Evolutionary conservation across 2,329 filamentous ascomycete species (phyloP), one percentile per base, ranked within the genome.

Genomic region (Monilinia fructicola): DNA sequence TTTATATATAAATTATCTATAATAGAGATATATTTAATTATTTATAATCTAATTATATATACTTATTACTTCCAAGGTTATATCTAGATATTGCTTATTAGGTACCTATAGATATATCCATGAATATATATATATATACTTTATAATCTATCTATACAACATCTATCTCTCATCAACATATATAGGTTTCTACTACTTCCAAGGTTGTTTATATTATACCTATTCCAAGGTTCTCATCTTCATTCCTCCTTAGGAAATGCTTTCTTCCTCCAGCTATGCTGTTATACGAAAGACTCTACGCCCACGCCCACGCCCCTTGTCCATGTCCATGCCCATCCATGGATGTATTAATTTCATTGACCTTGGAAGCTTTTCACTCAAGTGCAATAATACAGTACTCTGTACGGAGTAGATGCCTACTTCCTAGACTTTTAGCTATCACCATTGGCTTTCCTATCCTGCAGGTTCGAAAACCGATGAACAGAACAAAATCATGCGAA

Each of bases 401-500:
- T 6, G 28, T 31, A 31, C 28, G 6, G 28, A 35, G 31, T 35
- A 35, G 31, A 35, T 35, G 9, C 5, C 31, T 35, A 35, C 31
- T 35, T 5, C 5, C 31, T 7, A 35, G 31, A 35, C 26, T 46
- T 12, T 46, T n/a, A 16, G 23, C 50, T 18, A 46, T 42, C n/a
- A 18, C 42, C 42, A 35, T 59, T 60, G 28, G 42, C 48, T 48
- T 48, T 7, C 42, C 12, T 48, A n/a, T 50, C n/a, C 31, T 38
- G 28, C 21, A 18, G 23, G 28, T 38, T 60, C 21, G 10, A 59
- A 48, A 48, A 18, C 28, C 23, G 44, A 14, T 40, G 54, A 50
- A 38, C n/a, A 28, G 44, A 60, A 21, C 11, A 48, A 48, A 50
- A 60, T 50, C 28, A 60, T 60, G 56, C 56, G 56, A 60, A 38